phyloP scores from a whole-genome alignment of 2,329 filamentous ascomycete genomes.

The Fusarium sp. region DNA sequence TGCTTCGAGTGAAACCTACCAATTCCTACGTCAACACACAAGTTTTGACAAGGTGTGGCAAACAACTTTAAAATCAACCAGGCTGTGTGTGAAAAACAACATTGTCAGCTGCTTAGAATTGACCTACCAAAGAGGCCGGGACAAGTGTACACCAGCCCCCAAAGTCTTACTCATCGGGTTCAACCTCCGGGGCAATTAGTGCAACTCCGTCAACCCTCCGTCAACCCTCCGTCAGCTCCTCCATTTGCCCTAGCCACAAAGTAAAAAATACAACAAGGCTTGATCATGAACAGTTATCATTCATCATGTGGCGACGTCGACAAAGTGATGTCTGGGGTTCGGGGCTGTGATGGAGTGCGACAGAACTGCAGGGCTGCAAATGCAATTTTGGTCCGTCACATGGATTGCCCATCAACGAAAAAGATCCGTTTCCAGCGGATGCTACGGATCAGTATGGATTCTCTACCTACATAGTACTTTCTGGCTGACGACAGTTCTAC shows the following conservation, averaged over 20 bases:
- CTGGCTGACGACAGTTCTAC: slow-evolving; percentile 35
- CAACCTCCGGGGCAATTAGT: slow-evolving; percentile 25
- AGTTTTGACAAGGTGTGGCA: slow-evolving; percentile 29
- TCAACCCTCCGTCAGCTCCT: slow-evolving; percentile 13
- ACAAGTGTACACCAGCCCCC: slow-evolving; percentile 2
- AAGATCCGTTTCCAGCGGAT: slow-evolving; percentile 47
- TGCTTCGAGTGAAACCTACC: neutral
- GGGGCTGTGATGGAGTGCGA: neutral
- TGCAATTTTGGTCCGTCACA: slow-evolving; percentile 45
- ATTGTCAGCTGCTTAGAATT: slow-evolving; percentile 13
- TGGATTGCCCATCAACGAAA: slow-evolving; percentile 44
- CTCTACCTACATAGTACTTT: neutral
- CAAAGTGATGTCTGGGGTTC: slow-evolving; percentile 7
- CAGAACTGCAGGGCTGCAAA: slow-evolving; percentile 37
- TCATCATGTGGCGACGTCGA: slow-evolving; percentile 34
- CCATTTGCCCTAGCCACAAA: slow-evolving; percentile 34
- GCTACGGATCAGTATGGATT: slow-evolving; percentile 39
- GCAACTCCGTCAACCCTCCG: slow-evolving; percentile 18
- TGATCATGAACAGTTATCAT: slow-evolving; percentile 11
- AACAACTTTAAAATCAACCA: slow-evolving; percentile 4
- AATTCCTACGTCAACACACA: neutral
- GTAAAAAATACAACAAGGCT: slow-evolving; percentile 24
- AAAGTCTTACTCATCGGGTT: slow-evolving; percentile 16
- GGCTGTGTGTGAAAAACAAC: slow-evolving; percentile 15
- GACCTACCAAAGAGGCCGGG: neutral